Conservation (phyloP, 371 early-diverging fungal species). For the Mortierella sp. region DNA sequence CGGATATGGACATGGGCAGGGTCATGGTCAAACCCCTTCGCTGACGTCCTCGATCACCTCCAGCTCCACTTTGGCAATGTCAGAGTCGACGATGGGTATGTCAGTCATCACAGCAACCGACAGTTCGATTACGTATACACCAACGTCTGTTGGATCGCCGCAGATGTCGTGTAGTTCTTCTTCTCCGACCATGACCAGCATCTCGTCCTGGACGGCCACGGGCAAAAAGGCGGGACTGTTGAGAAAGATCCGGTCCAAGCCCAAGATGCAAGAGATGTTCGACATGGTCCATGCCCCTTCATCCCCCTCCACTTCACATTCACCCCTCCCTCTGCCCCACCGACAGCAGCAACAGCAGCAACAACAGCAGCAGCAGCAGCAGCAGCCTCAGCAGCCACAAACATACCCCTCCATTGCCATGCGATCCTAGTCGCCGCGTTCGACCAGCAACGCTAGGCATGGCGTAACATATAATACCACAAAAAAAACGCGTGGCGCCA, state of each 20-base stretch:
- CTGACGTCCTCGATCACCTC: constrained; percentile 25
- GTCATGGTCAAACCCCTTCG: constrained; percentile 19
- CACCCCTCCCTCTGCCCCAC: neutral
- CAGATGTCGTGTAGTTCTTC: constrained; percentile 7
- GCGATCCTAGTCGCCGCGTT: no score
- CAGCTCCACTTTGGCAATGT: neutral
- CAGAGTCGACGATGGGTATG: constrained; percentile 4
- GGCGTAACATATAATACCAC: no score
- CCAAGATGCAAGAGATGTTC: constrained; percentile 42
- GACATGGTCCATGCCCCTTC: constrained; percentile 28
- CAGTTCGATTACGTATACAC: neutral
- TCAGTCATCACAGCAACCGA: neutral
- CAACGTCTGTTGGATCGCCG: neutral
- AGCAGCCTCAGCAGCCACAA: neutral
- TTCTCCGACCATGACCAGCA: constrained; percentile 22
- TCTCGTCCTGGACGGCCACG: constrained; percentile 14
- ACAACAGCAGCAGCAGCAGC: neutral
- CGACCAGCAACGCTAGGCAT: neutral
- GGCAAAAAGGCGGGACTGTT: constrained; percentile 41
- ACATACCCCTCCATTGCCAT: neutral
- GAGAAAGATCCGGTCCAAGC: constrained; percentile 50
- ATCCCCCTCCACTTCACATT: neutral
- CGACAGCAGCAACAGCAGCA: neutral
- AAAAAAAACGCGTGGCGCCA: no score
- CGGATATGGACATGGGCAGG: constrained; percentile 4